phyloP scores from a whole-genome alignment of 805 yeast species.

The Candida chilensis region DNA sequence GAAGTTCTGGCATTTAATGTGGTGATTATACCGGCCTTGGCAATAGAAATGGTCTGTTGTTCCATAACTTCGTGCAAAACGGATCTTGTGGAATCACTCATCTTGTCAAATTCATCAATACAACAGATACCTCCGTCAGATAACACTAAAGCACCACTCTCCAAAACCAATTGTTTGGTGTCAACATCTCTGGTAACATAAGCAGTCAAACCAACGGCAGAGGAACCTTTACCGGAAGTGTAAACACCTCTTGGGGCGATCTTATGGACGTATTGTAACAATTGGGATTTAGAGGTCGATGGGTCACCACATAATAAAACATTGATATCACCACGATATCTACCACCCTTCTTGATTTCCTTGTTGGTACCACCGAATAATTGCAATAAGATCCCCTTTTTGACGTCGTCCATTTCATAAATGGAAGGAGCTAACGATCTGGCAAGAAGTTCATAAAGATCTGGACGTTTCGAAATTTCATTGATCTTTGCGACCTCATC shows the following conservation, averaged over 20 bases:
- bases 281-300: conserved; percentile 92
- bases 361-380: conserved; percentile 95
- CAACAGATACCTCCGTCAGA: conserved; percentile 99
- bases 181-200: conserved; percentile 92
- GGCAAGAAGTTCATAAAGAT: conserved; percentile 77
- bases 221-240: conserved; percentile 97
- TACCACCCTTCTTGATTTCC: conserved; percentile 80
- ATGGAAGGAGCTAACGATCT: conserved; percentile 96
- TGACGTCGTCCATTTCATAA: conserved; percentile 93
- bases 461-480: conserved; percentile 56
- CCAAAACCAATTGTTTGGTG: conserved; percentile 87
- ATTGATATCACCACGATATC: conserved; percentile 94
- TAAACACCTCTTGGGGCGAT: conserved; percentile 97
- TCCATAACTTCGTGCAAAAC: conserved; percentile 99
- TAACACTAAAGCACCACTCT: conserved; percentile 91
- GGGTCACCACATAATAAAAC: conserved; percentile 95
- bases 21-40: conserved; percentile 97
- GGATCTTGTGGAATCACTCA: conserved; percentile 90
- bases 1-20: conserved; percentile 96
- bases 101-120: conserved; percentile 97
- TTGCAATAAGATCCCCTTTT: conserved; percentile 88
- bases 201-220: conserved; percentile 98
- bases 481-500: conserved; percentile 62
- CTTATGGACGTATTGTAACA: conserved; percentile 90
- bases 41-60: conserved; percentile 96